These are phyloP conservation scores for Guillardia theta DNA, from an alignment of 78 protist species.

Conservation along the genomic window DNA sequence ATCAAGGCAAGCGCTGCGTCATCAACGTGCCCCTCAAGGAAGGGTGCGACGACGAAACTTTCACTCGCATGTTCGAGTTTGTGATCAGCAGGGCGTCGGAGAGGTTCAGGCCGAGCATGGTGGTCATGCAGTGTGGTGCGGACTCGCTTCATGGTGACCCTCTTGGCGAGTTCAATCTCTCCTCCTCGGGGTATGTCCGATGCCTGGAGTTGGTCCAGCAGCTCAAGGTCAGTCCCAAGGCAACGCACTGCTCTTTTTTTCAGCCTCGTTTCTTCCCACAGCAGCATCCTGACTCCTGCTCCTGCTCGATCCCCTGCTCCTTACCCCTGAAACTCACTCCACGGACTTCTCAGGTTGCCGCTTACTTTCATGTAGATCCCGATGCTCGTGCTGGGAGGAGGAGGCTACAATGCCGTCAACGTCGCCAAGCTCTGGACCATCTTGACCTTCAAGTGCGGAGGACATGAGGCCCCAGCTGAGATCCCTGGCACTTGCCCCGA, in stretches of 20 bases:
- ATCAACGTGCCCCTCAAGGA: slow-evolving; percentile 95
- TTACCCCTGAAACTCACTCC: neutral
- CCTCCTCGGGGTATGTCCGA: slow-evolving; percentile 63
- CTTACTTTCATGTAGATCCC: neutral
- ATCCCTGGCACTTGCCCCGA: neutral
- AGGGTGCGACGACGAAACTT: slow-evolving; percentile 93
- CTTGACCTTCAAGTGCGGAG: neutral
- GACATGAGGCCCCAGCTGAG: neutral
- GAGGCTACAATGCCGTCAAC: neutral
- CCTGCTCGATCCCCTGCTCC: neutral
- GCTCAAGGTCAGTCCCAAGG: too few relatives aligned
- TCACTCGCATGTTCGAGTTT: slow-evolving; percentile 79
- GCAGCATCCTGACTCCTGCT: neutral
- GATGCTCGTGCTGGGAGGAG: slow-evolving; percentile 17
- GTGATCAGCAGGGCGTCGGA: neutral
- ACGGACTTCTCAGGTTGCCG: neutral
- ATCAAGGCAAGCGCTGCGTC: slow-evolving; percentile 81
- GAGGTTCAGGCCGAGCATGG: slow-evolving; percentile 69
- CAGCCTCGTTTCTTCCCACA: neutral
- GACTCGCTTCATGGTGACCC: slow-evolving; percentile 96
- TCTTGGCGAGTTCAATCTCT: slow-evolving; percentile 95
- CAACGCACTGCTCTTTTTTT: neutral
- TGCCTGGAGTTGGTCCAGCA: neutral
- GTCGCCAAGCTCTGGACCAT: neutral
- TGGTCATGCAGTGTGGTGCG: slow-evolving; percentile 96